A percentile compares a stretch with the other conserved stretches of the same genome.
phyloP scores from a whole-genome alignment of 2,329 filamentous ascomycete species.

The Nectriaceae sp. region DNA sequence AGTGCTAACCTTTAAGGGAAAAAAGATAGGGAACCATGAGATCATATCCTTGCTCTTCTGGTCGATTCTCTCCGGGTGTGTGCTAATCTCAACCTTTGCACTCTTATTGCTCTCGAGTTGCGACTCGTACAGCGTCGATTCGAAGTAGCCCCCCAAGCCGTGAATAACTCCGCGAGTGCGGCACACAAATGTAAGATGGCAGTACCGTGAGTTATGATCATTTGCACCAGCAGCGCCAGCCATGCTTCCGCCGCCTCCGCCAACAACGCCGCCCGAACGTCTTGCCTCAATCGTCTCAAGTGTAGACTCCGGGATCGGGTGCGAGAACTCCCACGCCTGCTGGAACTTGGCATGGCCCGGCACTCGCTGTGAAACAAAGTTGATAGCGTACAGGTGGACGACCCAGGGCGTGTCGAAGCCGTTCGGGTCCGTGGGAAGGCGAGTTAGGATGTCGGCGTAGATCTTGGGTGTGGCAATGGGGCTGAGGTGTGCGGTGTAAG shows the following conservation, averaged over 20 bases:
- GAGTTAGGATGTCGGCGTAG: slow-evolving; percentile 74
- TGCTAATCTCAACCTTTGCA: slow-evolving; percentile 80
- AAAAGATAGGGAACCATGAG: slow-evolving; percentile 98
- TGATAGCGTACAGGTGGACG: slow-evolving; percentile 85
- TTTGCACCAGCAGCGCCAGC: slow-evolving; percentile 79
- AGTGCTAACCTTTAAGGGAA: slow-evolving; percentile 79
- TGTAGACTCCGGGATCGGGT: slow-evolving; percentile 66
- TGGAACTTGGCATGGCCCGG: slow-evolving; percentile 67
- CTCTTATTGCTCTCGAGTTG: slow-evolving; percentile 37
- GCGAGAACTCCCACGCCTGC: slow-evolving; percentile 77
- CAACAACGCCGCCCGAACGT: slow-evolving; percentile 63
- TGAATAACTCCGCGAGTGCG: slow-evolving; percentile 81
- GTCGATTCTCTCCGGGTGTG: slow-evolving; percentile 88
- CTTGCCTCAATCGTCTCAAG: slow-evolving; percentile 58
- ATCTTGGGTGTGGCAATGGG: slow-evolving; percentile 88
- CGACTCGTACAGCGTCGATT: slow-evolving; percentile 84
- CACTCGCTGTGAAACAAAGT: slow-evolving; percentile 72
- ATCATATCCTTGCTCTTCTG: slow-evolving; percentile 97
- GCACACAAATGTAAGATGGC: slow-evolving; percentile 76
- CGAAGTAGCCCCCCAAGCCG: slow-evolving; percentile 92
- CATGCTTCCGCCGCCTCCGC: slow-evolving; percentile 72
- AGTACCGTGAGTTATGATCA: slow-evolving; percentile 85
- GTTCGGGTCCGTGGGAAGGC: slow-evolving; percentile 61
- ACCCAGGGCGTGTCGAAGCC: slow-evolving; percentile 94
- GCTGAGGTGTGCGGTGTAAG: slow-evolving; percentile 92